Conservation (phyloP, 192 early-diverging fungal species). For the Backusella tarrabulga region DNA sequence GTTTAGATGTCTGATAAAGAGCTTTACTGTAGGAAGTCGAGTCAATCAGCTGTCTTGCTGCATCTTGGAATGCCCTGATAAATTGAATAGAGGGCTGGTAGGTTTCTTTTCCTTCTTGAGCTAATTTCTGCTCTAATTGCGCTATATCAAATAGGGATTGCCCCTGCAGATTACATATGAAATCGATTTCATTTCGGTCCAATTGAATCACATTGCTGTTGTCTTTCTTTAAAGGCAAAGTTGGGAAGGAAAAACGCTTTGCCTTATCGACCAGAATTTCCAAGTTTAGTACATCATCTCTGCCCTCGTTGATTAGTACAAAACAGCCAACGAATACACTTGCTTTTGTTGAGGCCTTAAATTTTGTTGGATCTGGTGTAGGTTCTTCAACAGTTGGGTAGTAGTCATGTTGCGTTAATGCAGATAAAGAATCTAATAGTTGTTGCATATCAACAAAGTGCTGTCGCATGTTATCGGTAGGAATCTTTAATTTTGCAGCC, state of each 20-base stretch:
- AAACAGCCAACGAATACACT: conserved; percentile 21
- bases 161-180: neutral
- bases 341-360: neutral
- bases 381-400: neutral
- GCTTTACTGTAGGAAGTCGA: conserved; percentile 13
- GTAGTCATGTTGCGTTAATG: neutral
- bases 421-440: conserved; percentile 7
- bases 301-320: conserved; percentile 21
- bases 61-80: neutral
- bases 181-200: conserved; percentile 1
- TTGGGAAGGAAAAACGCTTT: conserved; percentile 23
- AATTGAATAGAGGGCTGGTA: neutral
- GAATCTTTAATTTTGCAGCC: conserved; percentile 28
- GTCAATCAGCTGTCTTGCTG: conserved; percentile 16
- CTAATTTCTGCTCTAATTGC: conserved; percentile 2
- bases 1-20: conserved; percentile 11
- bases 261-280: conserved; percentile 27
- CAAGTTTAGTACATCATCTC: neutral
- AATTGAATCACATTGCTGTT: neutral
- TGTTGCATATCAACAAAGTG: conserved; percentile 34
- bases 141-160: conserved; percentile 13
- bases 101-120: neutral
- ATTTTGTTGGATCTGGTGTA: neutral
- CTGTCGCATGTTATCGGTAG: conserved; percentile 25
- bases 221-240: conserved; percentile 16